Base-by-base conservation (phyloP, 73 alveolate species). In the Paramecium caudatum region DNA sequence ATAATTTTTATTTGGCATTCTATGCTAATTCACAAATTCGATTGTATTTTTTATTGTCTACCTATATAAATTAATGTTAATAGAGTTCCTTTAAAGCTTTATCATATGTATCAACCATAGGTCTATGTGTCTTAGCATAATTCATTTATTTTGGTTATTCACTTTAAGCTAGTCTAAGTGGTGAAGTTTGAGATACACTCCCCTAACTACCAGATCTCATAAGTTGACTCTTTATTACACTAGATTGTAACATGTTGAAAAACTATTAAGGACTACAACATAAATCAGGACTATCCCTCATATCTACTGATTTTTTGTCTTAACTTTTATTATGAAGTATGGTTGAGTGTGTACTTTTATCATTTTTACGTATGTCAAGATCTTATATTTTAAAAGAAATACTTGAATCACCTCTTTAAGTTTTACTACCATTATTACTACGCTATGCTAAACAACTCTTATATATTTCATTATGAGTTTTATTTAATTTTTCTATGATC, bases 391-490 rank as follows among this genome's bases (percentile, higher is more conserved):
- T 10, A 41, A 39, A 21, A 39, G 17, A 3, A 0, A 74, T 41
- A 74, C 88, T 74, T 4, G 68, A 41, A 37, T 74, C 88, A 41
- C 88, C 88, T 13, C 88, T 45, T 41, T 74, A 23, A 1, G 88
- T 74, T 74, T 74, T 74, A 21, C 69, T 41, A 34, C 88, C 88
- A 43, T 74, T 74, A 23, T 45, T 41, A 21, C 65, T 37, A 19
- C 68, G 19, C 32, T 74, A 15, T 0, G 88, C 88, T 21, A 74
- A 74, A 41, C 43, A 74, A 7, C 69, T 41, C 43, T 74, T 74
- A 74, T 74, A 74, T 4, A 74, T 74, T 74, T 74, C 88, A 74
- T 74, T 74, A 15, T 74, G 88, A 10, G 88, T 74, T 74, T 74
- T 74, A 43, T 74, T 74, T 21, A 74, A 45, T 13, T 74, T 74